Evolutionary conservation across 2,329 filamentous ascomycete species (phyloP), one percentile per base, ranked within the genome.

Genomic region (Neonectria coccinea): DNA sequence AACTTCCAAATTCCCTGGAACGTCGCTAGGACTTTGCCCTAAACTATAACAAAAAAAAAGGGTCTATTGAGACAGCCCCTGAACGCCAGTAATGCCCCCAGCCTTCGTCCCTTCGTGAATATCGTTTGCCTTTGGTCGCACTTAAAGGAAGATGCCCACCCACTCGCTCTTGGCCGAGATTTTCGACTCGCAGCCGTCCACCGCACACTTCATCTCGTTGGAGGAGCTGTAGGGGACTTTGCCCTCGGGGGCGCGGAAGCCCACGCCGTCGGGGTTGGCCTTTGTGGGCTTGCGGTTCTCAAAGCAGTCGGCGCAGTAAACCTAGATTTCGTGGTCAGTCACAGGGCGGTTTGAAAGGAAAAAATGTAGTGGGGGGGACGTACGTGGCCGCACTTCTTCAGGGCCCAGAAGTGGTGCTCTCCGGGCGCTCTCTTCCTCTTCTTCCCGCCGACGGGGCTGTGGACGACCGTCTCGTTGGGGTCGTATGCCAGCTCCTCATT

Each of bases 331-430:
- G 6, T 36, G 39, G 67, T 66, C 51, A 64, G 62, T 55, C 62
- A 8, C 10, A 1, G 7, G 7, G 1, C 3, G 12, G 12, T 16
- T 2, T 6, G 5, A 3, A 10, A 39, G 25, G 31, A 16, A 44
- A 50, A 50, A 31, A 29, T 41, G 51, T 25, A 10, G 25, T 31
- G 45, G 6, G 42, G 29, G 45, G n/a, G 5, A 77, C 84, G 75
- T 86, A 98, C 96, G 81, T 99, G 96, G 68, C 96, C 96, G 77
- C 96, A 99, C 56, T 86, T 86, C 79, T 94, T 97, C 39, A 96
- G 85, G 1, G 96, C 91, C 94, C 94, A 98, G 67, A 98, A 95
- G 73, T 97, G 92, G 75, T 92, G 90, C 79, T 97, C 94, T 22
- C 84, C 85, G 7, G 82, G 79, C 20, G 84, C 81, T 36, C 77